A percentile compares a stretch with the other conserved stretches of the same genome.
Evolutionary conservation across 495 filamentous ascomycete species (phyloP).

Genomic region (Diplogelasinospora grovesii): DNA sequence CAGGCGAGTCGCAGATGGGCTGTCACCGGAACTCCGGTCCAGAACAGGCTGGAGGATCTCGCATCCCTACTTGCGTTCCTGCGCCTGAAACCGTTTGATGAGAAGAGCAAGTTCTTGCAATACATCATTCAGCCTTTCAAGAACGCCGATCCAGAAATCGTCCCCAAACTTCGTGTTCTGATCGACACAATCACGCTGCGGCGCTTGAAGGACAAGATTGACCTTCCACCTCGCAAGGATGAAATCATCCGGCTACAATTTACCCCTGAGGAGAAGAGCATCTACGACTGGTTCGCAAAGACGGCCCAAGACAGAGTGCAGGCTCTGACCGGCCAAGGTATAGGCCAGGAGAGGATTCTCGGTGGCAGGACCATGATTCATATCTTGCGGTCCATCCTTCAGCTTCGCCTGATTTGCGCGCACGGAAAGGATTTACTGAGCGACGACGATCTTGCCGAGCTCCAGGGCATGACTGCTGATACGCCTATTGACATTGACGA

Average conservation of each 20-base stretch:
- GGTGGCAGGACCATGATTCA: conserved; percentile 81
- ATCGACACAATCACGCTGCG: conserved; percentile 89
- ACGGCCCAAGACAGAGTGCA: conserved; percentile 48
- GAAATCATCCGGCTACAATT: conserved; percentile 58
- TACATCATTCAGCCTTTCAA: conserved; percentile 79
- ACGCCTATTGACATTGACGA: conserved; percentile 86
- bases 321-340: conserved; percentile 38
- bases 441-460: conserved; percentile 68
- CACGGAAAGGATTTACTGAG: conserved; percentile 84
- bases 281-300: conserved; percentile 51
- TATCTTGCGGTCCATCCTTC: conserved; percentile 82
- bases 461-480: conserved; percentile 69
- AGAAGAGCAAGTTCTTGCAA: conserved; percentile 62
- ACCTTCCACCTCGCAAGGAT: conserved; percentile 70
- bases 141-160: conserved; percentile 68
- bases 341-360: conserved; percentile 51
- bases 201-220: conserved; percentile 85
- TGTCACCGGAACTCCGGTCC: conserved; percentile 86
- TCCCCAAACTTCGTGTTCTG: conserved; percentile 80
- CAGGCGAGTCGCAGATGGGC: conserved; percentile 84
- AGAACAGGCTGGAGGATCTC: conserved; percentile 89
- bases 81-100: conserved; percentile 78
- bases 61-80: conserved; percentile 87
- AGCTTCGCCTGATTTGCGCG: conserved; percentile 82
- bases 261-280: conserved; percentile 40